Percentiles rank a stretch among this genome's conserved stretches.
Conservation (phyloP, 2,329 filamentous ascomycete genomes). For the Cryphonectria naterciae region DNA sequence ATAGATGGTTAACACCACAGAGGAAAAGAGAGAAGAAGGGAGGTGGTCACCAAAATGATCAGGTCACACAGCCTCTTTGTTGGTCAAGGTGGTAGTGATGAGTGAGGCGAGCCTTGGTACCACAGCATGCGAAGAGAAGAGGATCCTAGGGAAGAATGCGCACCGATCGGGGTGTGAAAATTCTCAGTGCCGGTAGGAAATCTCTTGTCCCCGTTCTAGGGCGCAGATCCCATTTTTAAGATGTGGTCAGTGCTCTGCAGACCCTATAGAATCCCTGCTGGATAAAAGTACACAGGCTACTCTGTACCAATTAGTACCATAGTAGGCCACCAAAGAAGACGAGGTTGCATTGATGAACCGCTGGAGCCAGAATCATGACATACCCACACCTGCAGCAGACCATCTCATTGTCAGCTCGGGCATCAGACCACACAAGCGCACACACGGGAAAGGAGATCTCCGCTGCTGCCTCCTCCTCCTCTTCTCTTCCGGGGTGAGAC, state of each 20-base stretch:
- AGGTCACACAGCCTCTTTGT: neutral
- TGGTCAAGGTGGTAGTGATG: neutral
- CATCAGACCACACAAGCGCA: constrained; percentile 20
- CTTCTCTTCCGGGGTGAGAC: neutral
- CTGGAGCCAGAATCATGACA: constrained; percentile 21
- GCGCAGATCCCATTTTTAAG: constrained; percentile 19
- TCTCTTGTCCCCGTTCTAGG: constrained; percentile 12
- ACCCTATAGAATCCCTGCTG: constrained; percentile 8
- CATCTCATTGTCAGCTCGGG: constrained; percentile 18
- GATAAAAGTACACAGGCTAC: constrained; percentile 2
- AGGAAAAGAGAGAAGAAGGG: neutral
- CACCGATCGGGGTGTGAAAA: neutral
- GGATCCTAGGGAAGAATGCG: too few species aligned
- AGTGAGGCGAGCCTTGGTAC: neutral
- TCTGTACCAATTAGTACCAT: neutral
- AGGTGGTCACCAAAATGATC: neutral
- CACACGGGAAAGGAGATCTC: neutral
- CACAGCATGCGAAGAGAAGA: too few species aligned
- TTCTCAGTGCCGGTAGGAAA: neutral
- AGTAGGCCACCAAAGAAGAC: constrained; percentile 11
- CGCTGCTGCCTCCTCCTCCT: constrained; percentile 6
- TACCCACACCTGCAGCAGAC: constrained; percentile 11
- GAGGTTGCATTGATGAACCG: constrained; percentile 22
- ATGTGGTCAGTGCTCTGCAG: constrained; percentile 25
- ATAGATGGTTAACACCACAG: constrained; percentile 4